Base-by-base conservation (phyloP, 2,329 filamentous ascomycete species). In the Colletotrichum costaricense region DNA sequence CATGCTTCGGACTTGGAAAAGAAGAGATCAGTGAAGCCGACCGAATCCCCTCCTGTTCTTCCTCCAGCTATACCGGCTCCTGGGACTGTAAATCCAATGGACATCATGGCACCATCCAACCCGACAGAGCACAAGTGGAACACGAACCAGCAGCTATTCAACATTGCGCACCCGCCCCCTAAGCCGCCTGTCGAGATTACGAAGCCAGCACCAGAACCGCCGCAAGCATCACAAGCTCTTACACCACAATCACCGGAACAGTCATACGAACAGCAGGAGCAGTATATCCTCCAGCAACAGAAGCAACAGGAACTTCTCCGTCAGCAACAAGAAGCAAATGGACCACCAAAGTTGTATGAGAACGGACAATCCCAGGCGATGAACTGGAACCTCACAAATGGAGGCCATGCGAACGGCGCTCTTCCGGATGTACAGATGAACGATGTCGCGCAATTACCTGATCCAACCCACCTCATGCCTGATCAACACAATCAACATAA, bases 11-110 rank as follows among this genome's bases (percentile, higher is more conserved):
- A 66, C 7, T 4, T 38, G 33, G 62, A 67, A 46, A 19, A n/a
- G 11, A 72, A 63, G 5, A 58, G 46, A 28, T 26, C 24, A 5
- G 26, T 9, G 14, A 58, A 67, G 33, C 56, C 56, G 24, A 46
- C 28, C 9, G 68, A 68, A n/a, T 73, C 64, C 26, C 74, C 73
- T 6, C 69, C 65, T 8, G 46, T 62, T 79, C 79, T 24, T 79
- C 81, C 57, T 78, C 82, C 14, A 67, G 70, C 5, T 76, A 82
- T 60, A 81, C 86, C 46, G 12, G 81, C 83, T 2, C 84, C 84
- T 3, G 86, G 85, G 42, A 89, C 87, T 4, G 86, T 87, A 11
- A 89, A 88, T 54, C 87, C 87, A 0, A 88, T 88, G 84, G 86
- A 88, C 62, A 85, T 89, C 35, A 88, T 88, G 87, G 85, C 83